Base-by-base conservation (phyloP, 768 basidiomycete species). In the Nevesoporus exiguus region DNA sequence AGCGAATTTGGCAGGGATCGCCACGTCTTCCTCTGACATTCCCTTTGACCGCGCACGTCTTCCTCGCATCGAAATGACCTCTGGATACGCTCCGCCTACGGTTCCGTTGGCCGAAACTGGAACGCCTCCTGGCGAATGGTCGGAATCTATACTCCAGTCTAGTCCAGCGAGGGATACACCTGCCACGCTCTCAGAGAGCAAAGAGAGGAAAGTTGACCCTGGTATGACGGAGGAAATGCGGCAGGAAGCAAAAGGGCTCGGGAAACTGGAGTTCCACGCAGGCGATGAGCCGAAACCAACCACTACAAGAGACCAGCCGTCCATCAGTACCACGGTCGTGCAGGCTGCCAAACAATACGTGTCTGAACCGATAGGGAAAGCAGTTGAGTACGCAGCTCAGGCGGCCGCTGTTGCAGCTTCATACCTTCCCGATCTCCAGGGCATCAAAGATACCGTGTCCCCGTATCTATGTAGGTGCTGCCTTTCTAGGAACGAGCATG, bases 51-150 rank as follows among this genome's bases (percentile, higher is more conserved):
- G 7, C 2, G 9, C 11, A 13, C n/a, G 40, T 39, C 34, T 10
- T n/a, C 17, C 1, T 52, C 17, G 14, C 31, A 30, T 21, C 14
- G 30, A 44, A 5, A 68, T 68, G 61, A 14, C 61, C 1, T 45
- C 60, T 30, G 49, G 11, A 37, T 13, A 17, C 11, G 1, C 39
- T 2, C 54, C 57, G 11, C 67, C 67, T 4, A 55, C 47, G 17
- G 63, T 69, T 17, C 60, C 60, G 2, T 45, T 51, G 1, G 34
- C 54, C 11, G 52, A 62, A 47, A 43, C 62, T 25, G 65, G 62
- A 17, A 57, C 50, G 0, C 58, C 70, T 3, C 44, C 64, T 19
- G 40, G 5, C 24, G 49, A 65, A 25, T 56, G 62, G 64, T 55
- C 64, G 1, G 43, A 66, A 29, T 52, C 58, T 17, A 24, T 67